These are phyloP conservation scores for Epichloe coenophiala DNA, from an alignment of 2,329 filamentous ascomycete species.

Conservation along the genomic window DNA sequence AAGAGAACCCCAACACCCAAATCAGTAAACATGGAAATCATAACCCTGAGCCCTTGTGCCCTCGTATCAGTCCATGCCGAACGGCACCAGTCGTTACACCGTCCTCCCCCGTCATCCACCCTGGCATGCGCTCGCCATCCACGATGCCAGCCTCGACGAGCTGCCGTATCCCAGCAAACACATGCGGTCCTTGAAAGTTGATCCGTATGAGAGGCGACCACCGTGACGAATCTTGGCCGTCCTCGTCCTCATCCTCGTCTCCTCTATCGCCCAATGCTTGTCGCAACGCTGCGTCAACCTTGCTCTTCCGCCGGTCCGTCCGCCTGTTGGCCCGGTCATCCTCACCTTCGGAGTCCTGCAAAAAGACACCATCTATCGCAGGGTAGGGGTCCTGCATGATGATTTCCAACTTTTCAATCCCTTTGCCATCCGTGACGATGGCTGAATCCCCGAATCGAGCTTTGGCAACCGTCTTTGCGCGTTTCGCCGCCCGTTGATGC, in stretches of 20 bases:
- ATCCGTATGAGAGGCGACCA: conserved; percentile 37
- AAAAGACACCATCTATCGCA: conserved; percentile 6
- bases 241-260: conserved; percentile 13
- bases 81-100: conserved; percentile 63
- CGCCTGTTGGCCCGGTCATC: conserved; percentile 8
- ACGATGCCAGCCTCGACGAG: conserved; percentile 65
- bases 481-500: conserved; percentile 33
- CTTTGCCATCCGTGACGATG: conserved; percentile 40
- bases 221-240: conserved; percentile 12
- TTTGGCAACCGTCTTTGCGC: conserved; percentile 46
- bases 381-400: conserved; percentile 45
- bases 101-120: conserved; percentile 84
- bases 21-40: conserved; percentile 15
- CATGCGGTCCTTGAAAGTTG: conserved; percentile 60
- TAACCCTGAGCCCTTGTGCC: conserved; percentile 42
- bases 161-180: conserved; percentile 68
- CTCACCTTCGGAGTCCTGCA: conserved; percentile 14
- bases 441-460: conserved; percentile 58
- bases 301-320: conserved; percentile 17
- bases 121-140: conserved; percentile 67
- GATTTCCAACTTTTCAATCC: conserved; percentile 48
- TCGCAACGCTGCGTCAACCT: conserved; percentile 21
- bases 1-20: neutral
- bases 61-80: conserved; percentile 49
- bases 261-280: conserved; percentile 13